Evolutionary conservation across 2,329 filamentous ascomycete genomes (phyloP).

Genomic region (Corinectria fuckeliana): DNA sequence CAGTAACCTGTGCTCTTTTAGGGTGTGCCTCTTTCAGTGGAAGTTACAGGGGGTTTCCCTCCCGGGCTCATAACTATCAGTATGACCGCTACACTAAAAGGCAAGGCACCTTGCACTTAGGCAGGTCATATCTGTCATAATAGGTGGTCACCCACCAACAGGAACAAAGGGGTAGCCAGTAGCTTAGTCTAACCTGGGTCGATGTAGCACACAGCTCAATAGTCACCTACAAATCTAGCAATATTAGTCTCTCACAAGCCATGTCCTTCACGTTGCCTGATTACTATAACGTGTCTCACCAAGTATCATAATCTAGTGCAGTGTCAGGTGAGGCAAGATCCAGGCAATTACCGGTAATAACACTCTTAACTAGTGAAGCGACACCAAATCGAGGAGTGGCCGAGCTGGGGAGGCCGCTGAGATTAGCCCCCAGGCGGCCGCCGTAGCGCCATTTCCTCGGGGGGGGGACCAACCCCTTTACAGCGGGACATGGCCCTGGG

Average conservation of each 20-base stretch:
- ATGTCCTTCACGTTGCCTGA: not conserved
- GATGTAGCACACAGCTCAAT: not conserved
- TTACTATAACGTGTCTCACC: not conserved
- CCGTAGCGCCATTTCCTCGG: not conserved
- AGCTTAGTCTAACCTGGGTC: not conserved
- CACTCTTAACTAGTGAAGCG: too few relatives aligned
- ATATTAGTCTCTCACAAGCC: not conserved
- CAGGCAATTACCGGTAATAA: constrained; percentile 18
- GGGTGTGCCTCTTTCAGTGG: too few relatives aligned
- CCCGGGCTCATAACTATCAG: too few relatives aligned
- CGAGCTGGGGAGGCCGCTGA: not conserved
- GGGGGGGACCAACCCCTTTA: not conserved
- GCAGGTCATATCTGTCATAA: too few relatives aligned
- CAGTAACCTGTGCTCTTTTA: too few relatives aligned
- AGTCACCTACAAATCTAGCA: not conserved
- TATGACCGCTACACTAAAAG: too few relatives aligned
- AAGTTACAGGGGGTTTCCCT: too few relatives aligned
- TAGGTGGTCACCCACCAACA: not conserved
- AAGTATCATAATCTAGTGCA: too few relatives aligned
- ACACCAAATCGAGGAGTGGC: constrained; percentile 16
- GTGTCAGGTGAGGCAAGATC: constrained; percentile 5
- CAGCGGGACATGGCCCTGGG: constrained; percentile 2
- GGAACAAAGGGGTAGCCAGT: too few relatives aligned
- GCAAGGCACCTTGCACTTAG: too few relatives aligned
- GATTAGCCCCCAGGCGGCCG: not conserved